Base-by-base conservation (phyloP, 2,329 filamentous ascomycete species). In the Colletotrichum aenigma region DNA sequence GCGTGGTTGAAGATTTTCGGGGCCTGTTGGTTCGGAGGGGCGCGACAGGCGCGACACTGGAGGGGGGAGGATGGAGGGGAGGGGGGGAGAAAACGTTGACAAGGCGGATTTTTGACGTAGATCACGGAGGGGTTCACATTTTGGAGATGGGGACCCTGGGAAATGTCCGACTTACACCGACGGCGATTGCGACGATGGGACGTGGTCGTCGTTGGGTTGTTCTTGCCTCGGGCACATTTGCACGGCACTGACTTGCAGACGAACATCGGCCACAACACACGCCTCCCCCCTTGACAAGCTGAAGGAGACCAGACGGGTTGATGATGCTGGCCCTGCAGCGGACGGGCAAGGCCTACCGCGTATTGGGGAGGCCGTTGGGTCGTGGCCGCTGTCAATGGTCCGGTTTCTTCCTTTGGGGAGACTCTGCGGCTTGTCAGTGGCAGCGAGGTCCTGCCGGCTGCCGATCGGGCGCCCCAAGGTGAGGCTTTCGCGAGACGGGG, bases 401-500 rank as follows among this genome's bases (percentile, higher is more conserved):
- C 60, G 67, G 16, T 52, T 18, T 34, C 24, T 52, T 48, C 34
- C 43, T 34, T 56, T 18, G 28, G 28, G 28, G 34, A 58, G 12
- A 36, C 10, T 55, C 15, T 30, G 56, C 43, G 56, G 32, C 61
- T 32, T 38, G 56, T 65, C 56, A 64, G 32, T 73, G 69, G 73
- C 34, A 58, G 38, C 21, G 26, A 38, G 16, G 34, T n/a, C 64
- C 73, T 73, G 70, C 70, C 73, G 73, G 64, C 28, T 65, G 70
- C 73, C 70, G 73, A 75, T 73, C 56, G 70, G 71, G 30, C 43
- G n/a, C 67, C 26, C 36, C 28, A 16, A 64, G 56, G 48, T 65
- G 70, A 75, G 74, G 74, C 48, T 76, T 76, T 67, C 58, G 43
- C 70, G 18, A 60, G 64, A 61, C 74, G 64, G 70, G 21, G 24